Evolutionary conservation across 1,284 basidiomycete species (phyloP), one percentile per base, ranked within the genome.

Genomic region (Cronartium quercuum): DNA sequence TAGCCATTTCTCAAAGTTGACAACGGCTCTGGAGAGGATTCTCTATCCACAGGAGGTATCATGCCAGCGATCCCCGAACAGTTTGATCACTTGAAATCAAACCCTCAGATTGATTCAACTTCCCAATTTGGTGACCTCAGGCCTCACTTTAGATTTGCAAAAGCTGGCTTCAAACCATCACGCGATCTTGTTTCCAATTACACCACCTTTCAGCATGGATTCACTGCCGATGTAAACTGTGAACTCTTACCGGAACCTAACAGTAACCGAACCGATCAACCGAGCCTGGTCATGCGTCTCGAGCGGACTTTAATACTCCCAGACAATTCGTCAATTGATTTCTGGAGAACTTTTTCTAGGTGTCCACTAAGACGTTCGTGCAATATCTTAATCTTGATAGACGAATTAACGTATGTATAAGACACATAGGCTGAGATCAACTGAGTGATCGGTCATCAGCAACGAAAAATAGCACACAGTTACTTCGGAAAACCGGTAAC

Each of bases 201-300:
- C 38, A 68, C 66, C 55, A 68, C 55, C n/a, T 21, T 68, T 57
- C 66, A 68, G 55, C 66, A 68, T 9, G 66, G 66, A n/a, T 68
- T 58, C 21, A 68, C 66, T 35, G 66, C 37, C 61, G 66, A 68
- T 15, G 38, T 68, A 2, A 12, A 41, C n/a, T 68, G 66, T 38
- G 40, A 15, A 35, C 40, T 15, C 5, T 57, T 68, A 9, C 55
- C 66, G 5, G 12, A 38, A 41, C 18, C 34, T 57, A 15, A 40
- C 34, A 40, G n/a, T 21, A 7, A n/a, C 34, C 29, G 29, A 60
- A 57, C 24, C 66, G 42, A 24, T 21, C 29, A 2, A 29, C 29
- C 29, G 29, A 29, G 29, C 2, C 34, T 68, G 55, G 55, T 21
- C 6, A 41, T 41, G 3, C 66, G 44, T 3, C 15, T 57, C 15